Base-by-base conservation (phyloP, 2,329 filamentous ascomycete species). In the Diplocarpon mali region DNA sequence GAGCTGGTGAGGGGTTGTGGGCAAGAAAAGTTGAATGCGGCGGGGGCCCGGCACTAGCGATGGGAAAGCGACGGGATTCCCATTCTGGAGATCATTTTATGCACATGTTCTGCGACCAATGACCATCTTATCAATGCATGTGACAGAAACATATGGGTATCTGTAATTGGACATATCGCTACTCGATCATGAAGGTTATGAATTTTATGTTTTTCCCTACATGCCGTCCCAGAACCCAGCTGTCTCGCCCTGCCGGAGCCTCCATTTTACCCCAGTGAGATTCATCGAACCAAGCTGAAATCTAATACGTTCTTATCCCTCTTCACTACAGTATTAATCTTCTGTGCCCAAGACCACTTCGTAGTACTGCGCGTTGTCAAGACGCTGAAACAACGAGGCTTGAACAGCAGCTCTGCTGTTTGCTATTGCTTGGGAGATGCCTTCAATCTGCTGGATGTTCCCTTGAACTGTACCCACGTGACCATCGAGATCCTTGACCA, bases 381-480 rank as follows among this genome's bases (percentile, higher is more conserved):
- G 50, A 37, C 60, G 58, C 9, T 47, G 49, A 42, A 59, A 60
- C 11, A 63, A 44, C 14, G 53, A 57, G 35, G 53, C 51, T 44
- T 60, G 58, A 17, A 63, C 53, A 40, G 52, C 53, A 16, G 60
- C 60, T 48, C 54, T 61, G 13, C 50, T 54, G 38, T 51, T 57
- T 12, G 47, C 44, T 29, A 63, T 58, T 37, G 58, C 55, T 17
- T 60, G 50, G 34, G 51, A 41, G 15, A 63, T 51, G 8, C 58
- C 60, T 24, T 53, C 32, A 16, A 63, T 52, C 41, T 60, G 58
- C 32, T 55, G 52, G 10, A 62, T 41, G 48, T 63, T 63, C 24
- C 55, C 53, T 28, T 57, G 45, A 30, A 63, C 55, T 36, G 53
- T 61, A 29, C 56, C 59, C 48, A 63, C 51, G 47, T 63, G 61